Percentiles rank a stretch among this genome's conserved stretches.
Conservation (phyloP, 805 yeast species). For the Blastobotrys robertii region DNA sequence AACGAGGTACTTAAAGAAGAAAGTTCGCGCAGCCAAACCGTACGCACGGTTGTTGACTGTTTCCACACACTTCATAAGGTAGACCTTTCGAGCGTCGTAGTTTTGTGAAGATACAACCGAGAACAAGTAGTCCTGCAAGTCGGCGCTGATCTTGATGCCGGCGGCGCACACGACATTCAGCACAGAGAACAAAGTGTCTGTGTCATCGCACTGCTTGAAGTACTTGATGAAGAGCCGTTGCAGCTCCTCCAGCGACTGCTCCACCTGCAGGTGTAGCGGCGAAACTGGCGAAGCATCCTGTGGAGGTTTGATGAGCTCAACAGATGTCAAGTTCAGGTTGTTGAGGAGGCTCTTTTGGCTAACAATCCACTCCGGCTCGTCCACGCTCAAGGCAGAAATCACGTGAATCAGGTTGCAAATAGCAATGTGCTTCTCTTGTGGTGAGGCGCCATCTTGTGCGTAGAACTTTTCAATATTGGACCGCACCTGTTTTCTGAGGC, state of each 20-base stretch:
- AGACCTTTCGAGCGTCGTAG: conserved; percentile 36
- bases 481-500: conserved; percentile 48
- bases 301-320: conserved; percentile 36
- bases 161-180: conserved; percentile 34
- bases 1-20: conserved; percentile 50
- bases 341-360: conserved; percentile 38
- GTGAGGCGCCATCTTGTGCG: conserved; percentile 19
- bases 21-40: conserved; percentile 47
- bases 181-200: conserved; percentile 31
- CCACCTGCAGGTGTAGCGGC: conserved; percentile 57
- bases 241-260: conserved; percentile 55
- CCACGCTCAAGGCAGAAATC: conserved; percentile 40
- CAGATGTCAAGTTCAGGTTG: conserved; percentile 34
- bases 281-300: conserved; percentile 38
- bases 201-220: conserved; percentile 29
- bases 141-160: conserved; percentile 36
- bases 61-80: conserved; percentile 43
- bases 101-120: conserved; percentile 45
- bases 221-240: conserved; percentile 40
- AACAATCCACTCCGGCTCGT: conserved; percentile 48
- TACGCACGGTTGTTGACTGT: conserved; percentile 37
- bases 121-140: conserved; percentile 50
- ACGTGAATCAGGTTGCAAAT: conserved; percentile 68
- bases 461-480: conserved; percentile 40
- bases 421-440: conserved; percentile 49